Evolutionary conservation across 495 filamentous ascomycete species (phyloP).

Genomic region (Aspergillus taichungensis): DNA sequence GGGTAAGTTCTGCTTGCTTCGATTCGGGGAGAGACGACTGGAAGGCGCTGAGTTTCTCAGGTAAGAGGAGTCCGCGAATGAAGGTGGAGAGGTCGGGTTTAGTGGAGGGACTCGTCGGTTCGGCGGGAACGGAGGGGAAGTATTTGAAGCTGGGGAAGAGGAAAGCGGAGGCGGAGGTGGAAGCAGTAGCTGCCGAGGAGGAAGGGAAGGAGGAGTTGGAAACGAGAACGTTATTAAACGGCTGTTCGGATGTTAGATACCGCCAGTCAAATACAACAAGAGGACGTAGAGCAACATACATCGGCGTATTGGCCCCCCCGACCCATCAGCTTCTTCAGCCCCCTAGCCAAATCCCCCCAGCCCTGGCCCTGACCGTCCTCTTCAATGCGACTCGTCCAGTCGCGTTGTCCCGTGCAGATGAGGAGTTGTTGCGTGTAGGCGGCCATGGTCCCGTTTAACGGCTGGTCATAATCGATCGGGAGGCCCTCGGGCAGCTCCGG

Average conservation of each 20-base stretch:
- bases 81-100: constrained; percentile 23
- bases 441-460: constrained; percentile 66
- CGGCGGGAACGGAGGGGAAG: constrained; percentile 54
- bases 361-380: constrained; percentile 43
- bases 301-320: constrained; percentile 59
- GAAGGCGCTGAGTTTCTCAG: constrained; percentile 48
- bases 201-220: constrained; percentile 58
- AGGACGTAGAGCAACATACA: constrained; percentile 40
- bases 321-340: constrained; percentile 58
- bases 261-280: background rate
- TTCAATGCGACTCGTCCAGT: constrained; percentile 70
- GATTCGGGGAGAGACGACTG: constrained; percentile 41
- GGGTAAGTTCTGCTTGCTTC: constrained; percentile 21
- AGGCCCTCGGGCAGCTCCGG: constrained; percentile 56
- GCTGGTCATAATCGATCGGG: constrained; percentile 64
- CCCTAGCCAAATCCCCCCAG: constrained; percentile 56
- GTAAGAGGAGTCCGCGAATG: constrained; percentile 37
- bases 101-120: background rate
- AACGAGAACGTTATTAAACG: constrained; percentile 67
- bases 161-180: constrained; percentile 51
- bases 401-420: constrained; percentile 65
- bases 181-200: constrained; percentile 27
- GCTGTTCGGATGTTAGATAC: constrained; percentile 39
- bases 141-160: constrained; percentile 75
- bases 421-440: constrained; percentile 76